Base-by-base conservation (phyloP, 2,329 filamentous ascomycete species). In the Chrysoporthe deuterocubensis region DNA sequence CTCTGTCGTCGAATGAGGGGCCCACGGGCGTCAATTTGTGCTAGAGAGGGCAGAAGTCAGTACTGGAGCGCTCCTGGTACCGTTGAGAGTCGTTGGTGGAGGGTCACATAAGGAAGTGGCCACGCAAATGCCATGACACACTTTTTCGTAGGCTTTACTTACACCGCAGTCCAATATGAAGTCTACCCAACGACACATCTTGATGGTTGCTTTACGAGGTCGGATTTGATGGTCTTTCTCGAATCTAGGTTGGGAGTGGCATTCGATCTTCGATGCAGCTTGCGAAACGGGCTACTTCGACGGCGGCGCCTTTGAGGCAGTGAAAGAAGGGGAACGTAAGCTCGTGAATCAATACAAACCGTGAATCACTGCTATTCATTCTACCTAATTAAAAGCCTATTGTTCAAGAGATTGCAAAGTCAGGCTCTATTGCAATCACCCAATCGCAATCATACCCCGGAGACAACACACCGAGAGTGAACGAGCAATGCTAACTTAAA, bases 121-220 rank as follows among this genome's bases (percentile, higher is more conserved):
- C 9, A 40, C 37, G 11, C 32, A 18, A 2, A 18, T 58, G 54
- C 11, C 8, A 32, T 42, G 13, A 2, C 9, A 18, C 4, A 5
- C 14, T 43, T 54, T 54, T 32, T 26, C 3, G 32, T 58, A 16
- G 37, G 18, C 2, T 21, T 60, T 32, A 57, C 66, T 65, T 46
- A 67, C 66, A 56, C 56, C 62, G n/a, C 66, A 67, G 34, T 57
- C 56, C 14, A 56, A 34, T 3, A 6, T 48, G 13, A 65, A 50
- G 54, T 32, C 4, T 6, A 62, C 48, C 16, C 50, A 67, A 11
- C 13, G 14, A 43, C 62, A 65, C 66, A 67, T 67, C 26, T 54
- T 54, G 21, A 9, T 26, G 1, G 14, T 14, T 14, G 50, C 8
- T 32, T 32, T 21, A 8, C 5, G 16, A 26, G 21, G 6, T 16